Evolutionary conservation across 495 filamentous ascomycete genomes (phyloP).

Genomic region (Tuber indicum): DNA sequence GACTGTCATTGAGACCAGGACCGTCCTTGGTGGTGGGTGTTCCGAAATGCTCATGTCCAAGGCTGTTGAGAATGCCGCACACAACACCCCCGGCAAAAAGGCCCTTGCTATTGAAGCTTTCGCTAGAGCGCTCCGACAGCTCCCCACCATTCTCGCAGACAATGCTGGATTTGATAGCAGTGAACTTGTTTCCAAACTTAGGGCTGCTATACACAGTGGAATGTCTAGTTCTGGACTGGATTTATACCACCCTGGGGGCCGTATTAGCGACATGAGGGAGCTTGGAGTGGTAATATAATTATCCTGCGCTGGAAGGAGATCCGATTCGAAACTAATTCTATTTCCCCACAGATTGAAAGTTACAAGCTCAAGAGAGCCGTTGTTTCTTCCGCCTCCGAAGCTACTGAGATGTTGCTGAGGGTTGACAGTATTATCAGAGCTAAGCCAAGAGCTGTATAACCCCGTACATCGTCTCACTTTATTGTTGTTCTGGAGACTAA

Average conservation of each 20-base stretch:
- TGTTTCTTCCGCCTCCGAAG: conserved; percentile 88
- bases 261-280: conserved; percentile 93
- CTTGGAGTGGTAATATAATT: conserved; percentile 59
- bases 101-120: conserved; percentile 88
- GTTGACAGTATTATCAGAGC: conserved; percentile 42
- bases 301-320: not conserved
- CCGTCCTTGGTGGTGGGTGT: conserved; percentile 89
- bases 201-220: conserved; percentile 88
- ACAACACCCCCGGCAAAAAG: conserved; percentile 93
- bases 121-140: conserved; percentile 77
- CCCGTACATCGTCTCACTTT: not conserved
- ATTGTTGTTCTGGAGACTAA: conserved; percentile 14
- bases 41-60: conserved; percentile 99
- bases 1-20: conserved; percentile 88
- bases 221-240: conserved; percentile 88
- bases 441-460: conserved; percentile 40
- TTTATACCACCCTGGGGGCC: conserved; percentile 79
- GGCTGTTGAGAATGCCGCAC: conserved; percentile 88
- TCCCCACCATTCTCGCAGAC: conserved; percentile 94
- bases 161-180: conserved; percentile 94
- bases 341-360: conserved; percentile 60
- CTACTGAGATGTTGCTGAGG: conserved; percentile 67
- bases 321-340: conserved; percentile 11
- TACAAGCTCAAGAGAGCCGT: conserved; percentile 98
- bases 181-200: conserved; percentile 82